phyloP scores from a whole-genome alignment of 2,329 filamentous ascomycete genomes.

The Apiospora phragmitis region DNA sequence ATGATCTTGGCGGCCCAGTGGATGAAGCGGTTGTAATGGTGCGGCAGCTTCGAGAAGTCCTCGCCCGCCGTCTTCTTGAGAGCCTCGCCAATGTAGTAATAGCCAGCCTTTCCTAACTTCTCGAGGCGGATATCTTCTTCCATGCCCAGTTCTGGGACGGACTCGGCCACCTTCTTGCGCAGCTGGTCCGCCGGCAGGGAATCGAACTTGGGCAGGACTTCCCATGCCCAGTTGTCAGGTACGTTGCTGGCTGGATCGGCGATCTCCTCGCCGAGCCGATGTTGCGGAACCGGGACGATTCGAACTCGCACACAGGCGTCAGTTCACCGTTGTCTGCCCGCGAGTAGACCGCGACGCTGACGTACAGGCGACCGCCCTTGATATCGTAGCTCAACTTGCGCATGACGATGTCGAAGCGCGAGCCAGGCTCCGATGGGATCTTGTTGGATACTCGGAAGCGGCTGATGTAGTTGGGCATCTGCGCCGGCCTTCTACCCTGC shows the following conservation, averaged over 20 bases:
- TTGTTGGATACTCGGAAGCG: slow-evolving; percentile 31
- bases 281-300: slow-evolving; percentile 17
- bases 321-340: slow-evolving; percentile 3
- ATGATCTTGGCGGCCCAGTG: slow-evolving; percentile 19
- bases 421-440: slow-evolving; percentile 21
- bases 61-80: slow-evolving; percentile 21
- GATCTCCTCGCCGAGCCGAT: slow-evolving; percentile 11
- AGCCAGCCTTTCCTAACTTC: slow-evolving; percentile 19
- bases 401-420: slow-evolving; percentile 24
- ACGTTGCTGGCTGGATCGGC: slow-evolving; percentile 20
- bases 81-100: slow-evolving; percentile 22
- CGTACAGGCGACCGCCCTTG: slow-evolving; percentile 24
- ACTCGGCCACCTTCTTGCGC: slow-evolving; percentile 22
- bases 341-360: slow-evolving; percentile 27
- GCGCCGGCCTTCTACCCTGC: slow-evolving; percentile 20
- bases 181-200: slow-evolving; percentile 23
- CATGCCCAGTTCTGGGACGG: slow-evolving; percentile 25
- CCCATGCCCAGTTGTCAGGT: slow-evolving; percentile 25
- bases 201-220: slow-evolving; percentile 25
- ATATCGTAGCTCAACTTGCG: slow-evolving; percentile 10
- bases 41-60: slow-evolving; percentile 20
- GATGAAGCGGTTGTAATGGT: slow-evolving; percentile 20
- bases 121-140: slow-evolving; percentile 25
- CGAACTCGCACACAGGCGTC: slow-evolving; percentile 24
- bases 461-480: slow-evolving; percentile 32